A percentile compares a stretch with the other conserved stretches of the same genome.
phyloP scores from a whole-genome alignment of 495 filamentous ascomycete species.

The Talaromyces proteolyticus region DNA sequence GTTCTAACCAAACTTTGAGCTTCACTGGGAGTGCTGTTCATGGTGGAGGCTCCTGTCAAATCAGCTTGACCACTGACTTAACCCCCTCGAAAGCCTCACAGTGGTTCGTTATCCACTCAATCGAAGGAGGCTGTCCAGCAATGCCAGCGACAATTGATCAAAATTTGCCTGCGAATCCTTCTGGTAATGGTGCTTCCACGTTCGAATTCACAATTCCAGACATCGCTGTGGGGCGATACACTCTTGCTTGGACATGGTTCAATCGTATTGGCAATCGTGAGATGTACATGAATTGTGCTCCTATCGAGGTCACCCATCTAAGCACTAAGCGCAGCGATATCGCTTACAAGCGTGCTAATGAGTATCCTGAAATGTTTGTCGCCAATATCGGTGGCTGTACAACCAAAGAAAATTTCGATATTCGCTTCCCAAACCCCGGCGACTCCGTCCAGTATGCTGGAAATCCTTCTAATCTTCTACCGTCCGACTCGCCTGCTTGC shows the following conservation, averaged over 20 bases:
- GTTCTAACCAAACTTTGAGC: slow-evolving; percentile 18
- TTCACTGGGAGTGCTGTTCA: slow-evolving; percentile 58
- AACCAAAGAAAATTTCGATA: slow-evolving; percentile 49
- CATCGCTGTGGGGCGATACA: slow-evolving; percentile 46
- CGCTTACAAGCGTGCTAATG: slow-evolving; percentile 23
- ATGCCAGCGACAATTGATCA: slow-evolving; percentile 39
- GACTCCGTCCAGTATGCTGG: slow-evolving; percentile 42
- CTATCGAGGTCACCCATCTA: slow-evolving; percentile 52
- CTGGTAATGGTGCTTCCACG: slow-evolving; percentile 12
- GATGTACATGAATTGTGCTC: slow-evolving; percentile 93
- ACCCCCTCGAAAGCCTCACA: slow-evolving; percentile 41
- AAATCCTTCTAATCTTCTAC: slow-evolving; percentile 18
- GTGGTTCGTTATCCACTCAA: slow-evolving; percentile 80
- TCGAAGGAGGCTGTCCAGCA: slow-evolving; percentile 72
- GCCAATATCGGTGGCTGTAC: slow-evolving; percentile 68
- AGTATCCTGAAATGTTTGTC: slow-evolving; percentile 73
- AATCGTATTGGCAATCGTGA: slow-evolving; percentile 85
- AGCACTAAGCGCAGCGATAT: slow-evolving; percentile 12
- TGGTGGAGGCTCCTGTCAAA: slow-evolving; percentile 85
- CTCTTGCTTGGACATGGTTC: slow-evolving; percentile 87
- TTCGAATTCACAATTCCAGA: slow-evolving; percentile 44
- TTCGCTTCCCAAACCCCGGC: slow-evolving; percentile 70
- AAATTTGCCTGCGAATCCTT: slow-evolving; percentile 24
- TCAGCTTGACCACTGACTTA: slow-evolving; percentile 72
- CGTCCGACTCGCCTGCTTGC: slow-evolving; percentile 23